Evolutionary conservation across 2,329 filamentous ascomycete genomes (phyloP).

Genomic region (Pleoardoris graminearum): DNA sequence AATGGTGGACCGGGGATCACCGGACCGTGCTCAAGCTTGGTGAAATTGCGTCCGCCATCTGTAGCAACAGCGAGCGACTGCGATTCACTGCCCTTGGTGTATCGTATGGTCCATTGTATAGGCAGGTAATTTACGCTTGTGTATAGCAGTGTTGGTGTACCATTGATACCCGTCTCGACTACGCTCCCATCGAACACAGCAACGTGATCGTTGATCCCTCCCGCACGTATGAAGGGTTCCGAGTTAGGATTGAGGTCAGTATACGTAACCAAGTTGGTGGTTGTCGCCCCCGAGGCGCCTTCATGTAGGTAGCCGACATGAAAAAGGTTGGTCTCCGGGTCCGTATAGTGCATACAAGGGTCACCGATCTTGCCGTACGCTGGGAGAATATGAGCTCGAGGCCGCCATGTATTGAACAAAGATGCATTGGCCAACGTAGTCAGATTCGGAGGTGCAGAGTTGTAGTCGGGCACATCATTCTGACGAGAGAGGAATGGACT

Average conservation of each 20-base stretch:
- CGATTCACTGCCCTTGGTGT: constrained; percentile 53
- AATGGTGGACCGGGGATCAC: constrained; percentile 47
- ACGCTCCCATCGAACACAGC: constrained; percentile 54
- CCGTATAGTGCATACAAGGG: constrained; percentile 53
- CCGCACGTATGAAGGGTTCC: constrained; percentile 35
- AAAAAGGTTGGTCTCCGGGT: constrained; percentile 50
- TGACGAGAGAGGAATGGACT: constrained; percentile 13
- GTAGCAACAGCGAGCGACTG: constrained; percentile 50
- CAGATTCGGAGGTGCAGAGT: constrained; percentile 23
- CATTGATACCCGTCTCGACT: constrained; percentile 50
- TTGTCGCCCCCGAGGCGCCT: constrained; percentile 36
- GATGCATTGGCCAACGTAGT: constrained; percentile 22
- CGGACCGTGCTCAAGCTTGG: constrained; percentile 45
- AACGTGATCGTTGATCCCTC: constrained; percentile 50
- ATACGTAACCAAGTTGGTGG: constrained; percentile 51
- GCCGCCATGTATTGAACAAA: constrained; percentile 32
- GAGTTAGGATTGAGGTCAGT: constrained; percentile 40
- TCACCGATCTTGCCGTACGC: constrained; percentile 49
- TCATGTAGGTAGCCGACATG: constrained; percentile 52
- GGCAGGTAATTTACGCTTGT: constrained; percentile 52
- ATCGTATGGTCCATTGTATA: constrained; percentile 52
- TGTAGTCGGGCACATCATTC: constrained; percentile 18
- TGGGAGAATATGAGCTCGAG: constrained; percentile 49
- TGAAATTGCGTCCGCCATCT: constrained; percentile 48
- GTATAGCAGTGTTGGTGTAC: constrained; percentile 51